Percentiles rank a stretch among this genome's conserved stretches.
Evolutionary conservation across 345 rosid species (phyloP).

Genomic region (Linum lewisii): DNA sequence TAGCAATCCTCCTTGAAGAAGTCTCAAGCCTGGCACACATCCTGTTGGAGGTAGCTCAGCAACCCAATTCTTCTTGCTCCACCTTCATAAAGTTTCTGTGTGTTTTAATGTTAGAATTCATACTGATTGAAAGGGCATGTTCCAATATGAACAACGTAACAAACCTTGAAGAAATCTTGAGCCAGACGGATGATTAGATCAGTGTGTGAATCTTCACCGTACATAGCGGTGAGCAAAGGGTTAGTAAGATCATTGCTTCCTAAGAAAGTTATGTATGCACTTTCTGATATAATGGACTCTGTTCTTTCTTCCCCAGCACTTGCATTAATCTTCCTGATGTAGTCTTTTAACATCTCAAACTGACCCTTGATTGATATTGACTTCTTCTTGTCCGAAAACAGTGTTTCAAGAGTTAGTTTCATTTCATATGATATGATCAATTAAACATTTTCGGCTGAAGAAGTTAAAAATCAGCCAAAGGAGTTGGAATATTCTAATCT

Average conservation of each 20-base stretch:
- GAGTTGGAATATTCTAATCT: too few relatives aligned
- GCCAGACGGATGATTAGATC: background rate
- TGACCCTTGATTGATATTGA: background rate
- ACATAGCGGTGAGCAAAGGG: too few relatives aligned
- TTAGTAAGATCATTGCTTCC: background rate
- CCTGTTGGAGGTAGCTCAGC: background rate
- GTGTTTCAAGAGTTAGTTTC: too few relatives aligned
- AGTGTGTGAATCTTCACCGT: background rate
- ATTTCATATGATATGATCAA: too few relatives aligned
- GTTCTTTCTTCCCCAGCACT: background rate
- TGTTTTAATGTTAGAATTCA: too few relatives aligned
- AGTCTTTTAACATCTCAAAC: background rate
- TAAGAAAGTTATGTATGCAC: background rate
- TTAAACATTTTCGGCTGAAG: too few relatives aligned
- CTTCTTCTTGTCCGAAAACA: background rate
- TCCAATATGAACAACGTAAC: too few relatives aligned
- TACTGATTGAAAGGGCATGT: too few relatives aligned
- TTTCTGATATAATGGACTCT: background rate
- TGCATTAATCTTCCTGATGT: background rate
- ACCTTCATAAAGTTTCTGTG: background rate
- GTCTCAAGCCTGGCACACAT: background rate
- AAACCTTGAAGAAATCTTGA: background rate
- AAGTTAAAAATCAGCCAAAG: too few relatives aligned
- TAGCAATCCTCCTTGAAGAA: background rate
- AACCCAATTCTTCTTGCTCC: background rate